Evolutionary conservation across 2,329 filamentous ascomycete species (phyloP), one percentile per base, ranked within the genome.

Genomic region (Diaporthe aspalathi): DNA sequence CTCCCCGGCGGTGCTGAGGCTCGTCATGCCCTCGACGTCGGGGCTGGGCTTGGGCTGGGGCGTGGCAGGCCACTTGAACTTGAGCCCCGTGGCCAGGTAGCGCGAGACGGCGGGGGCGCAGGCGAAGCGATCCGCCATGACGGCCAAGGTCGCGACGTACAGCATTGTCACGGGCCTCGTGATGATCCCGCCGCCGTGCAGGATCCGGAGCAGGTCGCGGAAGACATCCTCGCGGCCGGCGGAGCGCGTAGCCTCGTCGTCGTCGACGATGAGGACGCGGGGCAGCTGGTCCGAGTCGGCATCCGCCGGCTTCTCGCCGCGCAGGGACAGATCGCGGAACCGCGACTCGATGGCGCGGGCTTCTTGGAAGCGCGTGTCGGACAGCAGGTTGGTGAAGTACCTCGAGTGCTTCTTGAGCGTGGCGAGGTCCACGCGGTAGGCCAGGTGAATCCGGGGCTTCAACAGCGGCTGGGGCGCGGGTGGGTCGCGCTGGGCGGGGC

Each of bases 41-140:
- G 29, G 22, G 7, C 67, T 68, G 82, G 49, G 72, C n/a, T 78
- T 74, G 2, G 77, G 74, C 22, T 79, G 74, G 0, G 81, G 79
- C 45, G 80, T 83, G 5, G 80, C 73, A 0, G 87, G 88, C 84
- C 88, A 90, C 76, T 86, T 88, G 77, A 88, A 86, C 76, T 84
- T 88, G 60, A 85, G 76, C 14, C 83, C 78, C 17, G 80, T 78
- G 60, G 84, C 84, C 22, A 92, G 79, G 73, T 89, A 88, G 57
- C 82, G 83, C 11, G 87, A 83, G 1, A 94, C 84, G 14, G 84
- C 78, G 3, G 83, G 79, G 2, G 89, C 81, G 72, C 91, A 92
- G 80, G 92, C 91, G 80, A 94, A 94, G 54, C 91, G 88, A 79
- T 94, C 93, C 12, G 92, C 91, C 70, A 93, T 86, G 66, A 94